phyloP scores from a whole-genome alignment of 2,329 filamentous ascomycete species.

The Penicillium sp. region DNA sequence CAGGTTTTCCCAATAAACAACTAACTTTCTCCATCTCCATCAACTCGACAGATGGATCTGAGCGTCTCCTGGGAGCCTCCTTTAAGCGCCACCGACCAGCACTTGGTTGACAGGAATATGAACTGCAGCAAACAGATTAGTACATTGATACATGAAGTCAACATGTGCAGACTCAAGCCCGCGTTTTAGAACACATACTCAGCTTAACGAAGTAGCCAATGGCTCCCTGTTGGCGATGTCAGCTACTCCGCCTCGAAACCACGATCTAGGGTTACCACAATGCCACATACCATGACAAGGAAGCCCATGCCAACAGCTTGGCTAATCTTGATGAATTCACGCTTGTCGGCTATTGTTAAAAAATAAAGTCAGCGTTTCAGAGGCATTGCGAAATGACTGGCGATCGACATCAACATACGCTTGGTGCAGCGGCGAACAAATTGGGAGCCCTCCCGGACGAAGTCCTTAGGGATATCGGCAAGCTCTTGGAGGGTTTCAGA shows the following conservation, averaged over 20 bases:
- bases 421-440: slow-evolving; percentile 50
- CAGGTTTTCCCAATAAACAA: background rate
- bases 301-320: slow-evolving; percentile 60
- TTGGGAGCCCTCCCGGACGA: slow-evolving; percentile 49
- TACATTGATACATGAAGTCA: background rate
- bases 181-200: slow-evolving; percentile 41
- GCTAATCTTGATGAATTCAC: slow-evolving; percentile 60
- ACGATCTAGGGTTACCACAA: background rate
- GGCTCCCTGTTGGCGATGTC: slow-evolving; percentile 37
- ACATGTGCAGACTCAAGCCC: background rate
- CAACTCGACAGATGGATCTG: background rate
- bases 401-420: slow-evolving; percentile 38
- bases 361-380: slow-evolving; percentile 15
- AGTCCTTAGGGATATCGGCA: slow-evolving; percentile 56
- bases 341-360: slow-evolving; percentile 50
- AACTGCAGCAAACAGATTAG: slow-evolving; percentile 33
- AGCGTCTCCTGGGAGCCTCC: background rate
- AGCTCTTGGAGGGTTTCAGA: slow-evolving; percentile 61
- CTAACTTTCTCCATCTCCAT: background rate
- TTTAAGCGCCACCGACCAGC: slow-evolving; percentile 46
- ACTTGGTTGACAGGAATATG: slow-evolving; percentile 52
- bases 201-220: slow-evolving; percentile 61
- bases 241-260: slow-evolving; percentile 3
- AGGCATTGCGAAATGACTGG: background rate
- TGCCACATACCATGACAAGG: slow-evolving; percentile 50